Conservation (phyloP, 2,329 filamentous ascomycete species). For the Colletotrichum acutatum region DNA sequence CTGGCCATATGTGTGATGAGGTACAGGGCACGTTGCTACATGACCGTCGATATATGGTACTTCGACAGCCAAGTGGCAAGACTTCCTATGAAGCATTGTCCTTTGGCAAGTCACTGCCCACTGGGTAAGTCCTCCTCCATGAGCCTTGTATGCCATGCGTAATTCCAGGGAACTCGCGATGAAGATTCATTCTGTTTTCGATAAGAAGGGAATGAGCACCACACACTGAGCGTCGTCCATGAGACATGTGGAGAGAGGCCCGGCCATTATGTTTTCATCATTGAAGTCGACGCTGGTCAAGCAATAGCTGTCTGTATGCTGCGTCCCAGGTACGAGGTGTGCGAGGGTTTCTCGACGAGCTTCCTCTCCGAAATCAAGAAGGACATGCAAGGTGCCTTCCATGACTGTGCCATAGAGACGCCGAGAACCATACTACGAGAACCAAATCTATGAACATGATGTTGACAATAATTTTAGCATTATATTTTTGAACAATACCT, state of each 20-base stretch:
- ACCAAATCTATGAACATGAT: background rate
- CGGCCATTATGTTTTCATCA: no score
- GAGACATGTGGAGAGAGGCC: no score
- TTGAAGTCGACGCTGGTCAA: no score
- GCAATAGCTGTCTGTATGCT: no score
- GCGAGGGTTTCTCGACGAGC: no score
- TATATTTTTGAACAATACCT: background rate
- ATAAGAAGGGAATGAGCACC: background rate
- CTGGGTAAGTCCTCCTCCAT: background rate
- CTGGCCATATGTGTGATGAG: background rate
- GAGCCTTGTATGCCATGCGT: background rate
- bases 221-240: no score
- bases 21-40: background rate
- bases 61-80: background rate
- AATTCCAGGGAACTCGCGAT: background rate
- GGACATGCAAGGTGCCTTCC: no score
- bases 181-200: background rate
- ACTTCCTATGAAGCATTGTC: background rate
- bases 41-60: background rate
- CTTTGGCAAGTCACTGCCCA: background rate
- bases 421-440: background rate
- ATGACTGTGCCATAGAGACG: no score
- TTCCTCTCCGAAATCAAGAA: no score
- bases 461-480: slow-evolving; percentile 3
- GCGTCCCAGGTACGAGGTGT: no score